Conservation (phyloP, 1,284 basidiomycete genomes). For the Cryptococcus sp. region DNA sequence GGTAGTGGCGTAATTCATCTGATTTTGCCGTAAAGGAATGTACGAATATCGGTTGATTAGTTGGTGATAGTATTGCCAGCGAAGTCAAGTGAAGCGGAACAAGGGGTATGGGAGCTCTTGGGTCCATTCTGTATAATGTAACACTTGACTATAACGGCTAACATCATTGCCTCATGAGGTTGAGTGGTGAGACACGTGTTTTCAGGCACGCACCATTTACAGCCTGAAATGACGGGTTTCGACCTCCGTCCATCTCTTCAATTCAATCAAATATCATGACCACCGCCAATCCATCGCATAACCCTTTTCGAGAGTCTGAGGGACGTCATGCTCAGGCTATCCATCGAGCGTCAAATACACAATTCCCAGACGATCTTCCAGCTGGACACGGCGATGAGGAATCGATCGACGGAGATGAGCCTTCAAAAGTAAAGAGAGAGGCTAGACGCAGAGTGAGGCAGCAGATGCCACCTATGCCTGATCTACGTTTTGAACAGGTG, state of each 20-base stretch:
- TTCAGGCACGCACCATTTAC: too few relatives aligned
- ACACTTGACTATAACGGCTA: too few relatives aligned
- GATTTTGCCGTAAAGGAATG: conserved; percentile 42
- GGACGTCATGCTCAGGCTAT: conserved; percentile 33
- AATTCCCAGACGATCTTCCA: conserved; percentile 23
- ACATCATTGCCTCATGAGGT: too few relatives aligned
- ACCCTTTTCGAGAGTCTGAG: conserved; percentile 17
- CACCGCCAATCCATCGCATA: conserved; percentile 39
- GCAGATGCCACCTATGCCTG: conserved; percentile 43
- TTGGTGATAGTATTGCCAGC: conserved; percentile 42
- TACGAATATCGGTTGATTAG: conserved; percentile 44
- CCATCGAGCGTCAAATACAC: conserved; percentile 9
- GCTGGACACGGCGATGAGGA: conserved; percentile 7
- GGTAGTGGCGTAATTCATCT: conserved; percentile 45
- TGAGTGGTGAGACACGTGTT: too few relatives aligned
- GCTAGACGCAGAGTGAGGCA: conserved; percentile 36
- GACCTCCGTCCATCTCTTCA: neutral
- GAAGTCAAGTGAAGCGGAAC: conserved; percentile 45
- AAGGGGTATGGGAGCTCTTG: conserved; percentile 17
- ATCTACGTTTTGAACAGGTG: conserved; percentile 47
- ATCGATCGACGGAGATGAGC: conserved; percentile 9
- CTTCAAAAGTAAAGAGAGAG: conserved; percentile 22
- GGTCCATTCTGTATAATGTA: conserved; percentile 20
- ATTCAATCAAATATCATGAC: conserved; percentile 22
- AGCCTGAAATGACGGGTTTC: too few relatives aligned